Evolutionary conservation across 2,329 filamentous ascomycete genomes (phyloP).

Genomic region (Chrysosporium queenslandicum): DNA sequence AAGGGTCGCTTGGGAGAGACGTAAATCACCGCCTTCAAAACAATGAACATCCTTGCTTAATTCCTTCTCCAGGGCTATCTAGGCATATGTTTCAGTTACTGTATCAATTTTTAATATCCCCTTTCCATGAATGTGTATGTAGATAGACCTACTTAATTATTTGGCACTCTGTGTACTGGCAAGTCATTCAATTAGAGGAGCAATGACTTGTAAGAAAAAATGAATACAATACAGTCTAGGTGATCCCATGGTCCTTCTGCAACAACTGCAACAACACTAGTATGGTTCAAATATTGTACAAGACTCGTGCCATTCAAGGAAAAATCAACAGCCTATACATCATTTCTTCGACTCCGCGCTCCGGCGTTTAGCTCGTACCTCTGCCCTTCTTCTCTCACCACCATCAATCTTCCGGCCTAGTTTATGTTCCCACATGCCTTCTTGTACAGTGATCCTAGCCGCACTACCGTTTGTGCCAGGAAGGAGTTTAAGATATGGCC

Average conservation of each 20-base stretch:
- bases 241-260: not conserved
- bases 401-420: constrained; percentile 88
- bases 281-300: constrained; percentile 1
- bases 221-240: not conserved
- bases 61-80: constrained; percentile 8
- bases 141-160: constrained; percentile 9
- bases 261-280: too few species aligned
- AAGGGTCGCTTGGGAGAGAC: constrained; percentile 40
- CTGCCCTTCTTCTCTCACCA: constrained; percentile 78
- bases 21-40: constrained; percentile 12
- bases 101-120: constrained; percentile 10
- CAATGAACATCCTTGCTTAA: constrained; percentile 14
- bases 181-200: too few species aligned
- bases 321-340: not conserved
- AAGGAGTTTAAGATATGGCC: constrained; percentile 61
- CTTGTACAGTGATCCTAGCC: constrained; percentile 59
- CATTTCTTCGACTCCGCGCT: constrained; percentile 51
- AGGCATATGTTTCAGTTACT: not conserved
- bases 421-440: constrained; percentile 88
- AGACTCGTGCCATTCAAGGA: not conserved
- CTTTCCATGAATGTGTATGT: not conserved
- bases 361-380: constrained; percentile 77
- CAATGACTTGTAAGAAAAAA: too few species aligned
- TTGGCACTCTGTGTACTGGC: not conserved
- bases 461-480: constrained; percentile 51